phyloP scores from a whole-genome alignment of 2,329 filamentous ascomycete species.

The Verticillium klebahnii region DNA sequence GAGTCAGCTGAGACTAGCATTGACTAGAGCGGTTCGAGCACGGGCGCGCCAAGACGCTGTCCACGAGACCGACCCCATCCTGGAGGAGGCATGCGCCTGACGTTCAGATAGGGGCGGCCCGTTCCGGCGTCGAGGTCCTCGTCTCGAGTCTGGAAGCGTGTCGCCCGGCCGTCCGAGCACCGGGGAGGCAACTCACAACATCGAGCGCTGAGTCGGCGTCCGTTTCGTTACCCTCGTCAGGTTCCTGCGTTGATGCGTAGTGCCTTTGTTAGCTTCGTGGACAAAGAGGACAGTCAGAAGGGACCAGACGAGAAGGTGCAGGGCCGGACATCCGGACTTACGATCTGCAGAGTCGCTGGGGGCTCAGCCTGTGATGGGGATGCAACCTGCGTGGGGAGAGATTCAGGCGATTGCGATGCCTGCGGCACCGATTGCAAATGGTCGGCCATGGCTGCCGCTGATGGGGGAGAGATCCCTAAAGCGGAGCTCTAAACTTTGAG shows the following conservation, averaged over 20 bases:
- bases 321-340: neutral
- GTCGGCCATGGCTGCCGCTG: neutral
- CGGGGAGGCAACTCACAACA: neutral
- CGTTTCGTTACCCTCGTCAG: neutral
- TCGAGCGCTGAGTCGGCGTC: slow-evolving; percentile 6
- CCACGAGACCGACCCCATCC: neutral
- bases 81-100: neutral
- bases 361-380: neutral
- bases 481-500: neutral
- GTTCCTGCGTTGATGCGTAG: neutral
- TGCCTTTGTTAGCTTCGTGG: neutral
- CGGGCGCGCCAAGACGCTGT: neutral
- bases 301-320: neutral
- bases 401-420: neutral
- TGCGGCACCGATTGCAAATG: neutral
- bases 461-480: neutral
- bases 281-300: neutral
- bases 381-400: neutral
- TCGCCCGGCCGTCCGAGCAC: too few relatives aligned
- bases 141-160: too few relatives aligned
- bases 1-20: neutral
- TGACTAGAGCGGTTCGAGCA: neutral
- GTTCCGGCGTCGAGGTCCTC: neutral
- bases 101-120: neutral
- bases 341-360: slow-evolving; percentile 2